Evolutionary conservation across 805 yeast species (phyloP), one percentile per base, ranked within the genome.

Genomic region (Wickerhamomyces ciferrii): DNA sequence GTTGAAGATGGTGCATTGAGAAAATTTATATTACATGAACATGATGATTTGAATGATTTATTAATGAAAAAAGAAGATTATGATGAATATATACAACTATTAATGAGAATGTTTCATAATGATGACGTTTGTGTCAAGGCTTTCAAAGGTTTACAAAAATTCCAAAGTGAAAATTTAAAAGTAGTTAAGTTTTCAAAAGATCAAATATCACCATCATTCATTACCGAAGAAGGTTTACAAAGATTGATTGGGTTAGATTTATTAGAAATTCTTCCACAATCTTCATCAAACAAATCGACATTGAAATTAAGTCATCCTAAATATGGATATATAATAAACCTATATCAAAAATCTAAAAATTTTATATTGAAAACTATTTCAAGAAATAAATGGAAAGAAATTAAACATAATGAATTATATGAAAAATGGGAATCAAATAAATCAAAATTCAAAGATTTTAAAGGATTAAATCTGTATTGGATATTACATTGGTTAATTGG

Each of bases 391-490:
- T 69, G 65, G 54, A 69, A 69, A 41, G 82, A 78, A 56, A 47
- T 66, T 3, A 55, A 74, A 25, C 78, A 77, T 44, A 65, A 62
- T 2, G 69, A 65, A 18, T 48, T 80, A 4, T 56, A 61, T 19
- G 65, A 64, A 19, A 75, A 67, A 49, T 79, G 81, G 76, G 73
- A 69, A 47, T 66, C 64, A 31, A 68, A 74, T 60, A 67, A 66
- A 38, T 63, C 68, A 21, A 70, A 70, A 44, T 67, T 71, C 50
- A 66, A 68, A 42, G 79, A 78, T 15, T 75, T 74, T 48, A 72
- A 75, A 45, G 84, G 83, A 1, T 58, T 74, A 37, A 75, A 72
- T 48, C 54, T 78, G 37, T 53, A 66, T 29, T 80, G 83, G 81
- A 56, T 71, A 2, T 52, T 79, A 14, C 77, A 81, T 17, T 74